Base-by-base conservation (phyloP, 1,139 yeast genomes). In the Scheffersomyces stambukii region DNA sequence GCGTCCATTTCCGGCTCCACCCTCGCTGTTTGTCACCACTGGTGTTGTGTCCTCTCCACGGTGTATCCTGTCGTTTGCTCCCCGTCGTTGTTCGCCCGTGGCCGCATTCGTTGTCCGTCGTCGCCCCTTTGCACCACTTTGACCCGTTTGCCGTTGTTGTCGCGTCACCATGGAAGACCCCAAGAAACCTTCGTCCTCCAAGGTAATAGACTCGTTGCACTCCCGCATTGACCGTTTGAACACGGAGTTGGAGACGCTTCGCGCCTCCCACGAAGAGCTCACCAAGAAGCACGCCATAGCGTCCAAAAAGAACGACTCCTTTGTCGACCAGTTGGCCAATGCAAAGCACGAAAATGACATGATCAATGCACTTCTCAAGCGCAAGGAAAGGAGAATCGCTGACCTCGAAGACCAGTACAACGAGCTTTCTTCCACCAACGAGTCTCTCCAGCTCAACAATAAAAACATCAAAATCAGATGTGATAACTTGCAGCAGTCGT, bases 341-440 rank as follows among this genome's bases (percentile, higher is more conserved):
- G 64, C 80, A 18, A 80, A 78, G 50, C 85, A 79, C 47, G 85
- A 81, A 43, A 77, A 76, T 43, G 84, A 80, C 43, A 77, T 79
- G 60, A 63, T 79, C 24, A 74, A 69, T 41, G 77, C 84, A 1
- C 52, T 79, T 39, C 56, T 80, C 40, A 76, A 70, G 40, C 58
- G 88, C 36, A 79, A 80, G 46, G 81, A 79, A 45, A 63, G 86
- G 35, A 58, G 84, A 35, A 70, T 81, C 24, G 45, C 62, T 22
- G 88, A 80, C 45, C 52, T 79, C 42, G 86, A 81, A 48, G 60
- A 60, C 23, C 77, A 76, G 43, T 56, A 70, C 38, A 64, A 64
- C 28, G 74, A 70, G 11, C 44, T 74, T 14, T 51, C 62, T 25
- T 58, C 70, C 8, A 53, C 59, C 9, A 63, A 67, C 28, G 77